These are phyloP conservation scores for Ramicandelaber brevisporus DNA, from an alignment of 192 early-diverging fungal species.

Conservation along the genomic window DNA sequence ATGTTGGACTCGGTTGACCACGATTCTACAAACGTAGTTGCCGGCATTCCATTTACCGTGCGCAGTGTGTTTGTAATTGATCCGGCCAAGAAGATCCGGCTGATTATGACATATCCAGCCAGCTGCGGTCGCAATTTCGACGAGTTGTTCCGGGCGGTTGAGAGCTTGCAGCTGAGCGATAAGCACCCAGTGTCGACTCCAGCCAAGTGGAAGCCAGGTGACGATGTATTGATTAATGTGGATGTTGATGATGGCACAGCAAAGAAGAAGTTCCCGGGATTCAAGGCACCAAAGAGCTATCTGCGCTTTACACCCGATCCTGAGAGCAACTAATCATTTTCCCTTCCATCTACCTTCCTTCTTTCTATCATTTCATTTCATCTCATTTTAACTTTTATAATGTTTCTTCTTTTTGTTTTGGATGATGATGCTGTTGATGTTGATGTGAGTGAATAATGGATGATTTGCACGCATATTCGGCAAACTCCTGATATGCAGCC, in stretches of 20 bases:
- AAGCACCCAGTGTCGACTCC: slow-evolving; percentile 77
- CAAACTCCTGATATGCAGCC: no score
- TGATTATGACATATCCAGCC: slow-evolving; percentile 81
- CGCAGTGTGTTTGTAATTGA: slow-evolving; percentile 91
- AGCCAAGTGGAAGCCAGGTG: slow-evolving; percentile 73
- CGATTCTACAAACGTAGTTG: slow-evolving; percentile 65
- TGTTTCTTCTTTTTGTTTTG: no score
- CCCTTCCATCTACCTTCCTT: no score
- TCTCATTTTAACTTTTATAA: no score
- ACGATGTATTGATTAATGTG: slow-evolving; percentile 79
- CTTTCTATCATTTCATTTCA: no score
- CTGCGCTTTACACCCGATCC: slow-evolving; percentile 41
- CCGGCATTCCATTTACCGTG: slow-evolving; percentile 85
- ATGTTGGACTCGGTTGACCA: slow-evolving; percentile 81
- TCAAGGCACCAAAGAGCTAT: slow-evolving; percentile 59
- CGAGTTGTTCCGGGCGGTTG: slow-evolving; percentile 80
- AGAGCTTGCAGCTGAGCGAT: slow-evolving; percentile 81
- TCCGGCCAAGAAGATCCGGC: slow-evolving; percentile 67
- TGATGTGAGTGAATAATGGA: no score
- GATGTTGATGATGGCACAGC: slow-evolving; percentile 61
- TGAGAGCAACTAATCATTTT: no score
- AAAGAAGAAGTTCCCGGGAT: slow-evolving; percentile 56
- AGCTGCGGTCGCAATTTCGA: slow-evolving; percentile 87
- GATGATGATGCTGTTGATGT: no score
- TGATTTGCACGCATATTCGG: no score